Conservation (phyloP, 257 asterid genomes). For the Solanum dulcamara region DNA sequence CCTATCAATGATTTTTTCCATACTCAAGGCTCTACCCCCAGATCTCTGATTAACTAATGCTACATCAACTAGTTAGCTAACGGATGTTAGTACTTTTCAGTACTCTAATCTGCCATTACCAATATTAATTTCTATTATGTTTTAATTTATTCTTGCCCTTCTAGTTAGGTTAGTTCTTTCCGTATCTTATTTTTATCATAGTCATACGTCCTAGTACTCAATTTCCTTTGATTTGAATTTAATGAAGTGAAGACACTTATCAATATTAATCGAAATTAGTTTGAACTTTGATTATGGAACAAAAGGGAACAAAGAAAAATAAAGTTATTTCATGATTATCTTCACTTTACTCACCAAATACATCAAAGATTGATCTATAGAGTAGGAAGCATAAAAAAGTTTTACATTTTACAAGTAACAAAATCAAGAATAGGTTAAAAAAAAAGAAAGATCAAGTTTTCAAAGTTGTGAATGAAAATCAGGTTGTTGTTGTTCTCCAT, state of each 20-base stretch:
- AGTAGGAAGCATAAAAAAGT: not conserved
- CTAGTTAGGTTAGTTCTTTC: no score
- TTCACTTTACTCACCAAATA: not conserved
- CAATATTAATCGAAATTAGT: not conserved
- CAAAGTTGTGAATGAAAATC: conserved; percentile 41
- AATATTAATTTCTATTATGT: no score
- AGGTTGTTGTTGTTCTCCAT: not conserved
- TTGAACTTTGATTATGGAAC: not conserved
- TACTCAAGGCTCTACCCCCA: no score
- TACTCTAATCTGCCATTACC: no score
- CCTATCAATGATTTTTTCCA: no score
- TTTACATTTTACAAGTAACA: not conserved
- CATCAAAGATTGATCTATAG: not conserved
- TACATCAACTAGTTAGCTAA: no score
- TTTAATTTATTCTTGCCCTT: no score
- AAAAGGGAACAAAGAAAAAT: no score
- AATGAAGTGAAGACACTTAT: no score
- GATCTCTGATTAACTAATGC: no score
- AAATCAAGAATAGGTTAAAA: not conserved
- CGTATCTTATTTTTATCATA: no score
- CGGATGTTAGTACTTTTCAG: no score
- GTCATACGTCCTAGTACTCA: not conserved
- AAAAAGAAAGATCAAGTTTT: not conserved
- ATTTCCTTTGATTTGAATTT: not conserved
- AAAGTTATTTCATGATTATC: not conserved